These are phyloP conservation scores for Pseudoscleropodium purum DNA, from an alignment of 225 moss, liverwort and hornwort genomes.

Conservation along the genomic window DNA sequence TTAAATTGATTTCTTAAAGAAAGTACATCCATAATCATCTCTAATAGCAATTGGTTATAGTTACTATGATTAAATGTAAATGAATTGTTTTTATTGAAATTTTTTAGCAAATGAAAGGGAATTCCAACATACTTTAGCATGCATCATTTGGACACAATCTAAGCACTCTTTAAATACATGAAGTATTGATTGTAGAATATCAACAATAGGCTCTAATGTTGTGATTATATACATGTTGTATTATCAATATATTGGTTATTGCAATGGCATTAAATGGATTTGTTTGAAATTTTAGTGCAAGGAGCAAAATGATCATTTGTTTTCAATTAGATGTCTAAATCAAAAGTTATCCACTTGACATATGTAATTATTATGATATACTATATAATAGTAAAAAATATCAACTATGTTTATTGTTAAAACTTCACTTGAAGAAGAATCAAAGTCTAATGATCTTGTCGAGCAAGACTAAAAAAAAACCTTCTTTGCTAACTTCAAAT, in stretches of 20 bases:
- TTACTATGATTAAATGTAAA: not conserved
- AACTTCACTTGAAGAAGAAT: not conserved
- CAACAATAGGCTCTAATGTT: not conserved
- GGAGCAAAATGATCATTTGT: not conserved
- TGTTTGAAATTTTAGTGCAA: not conserved
- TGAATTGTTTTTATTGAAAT: not conserved
- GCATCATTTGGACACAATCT: not conserved
- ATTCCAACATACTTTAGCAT: not conserved
- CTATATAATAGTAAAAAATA: not conserved
- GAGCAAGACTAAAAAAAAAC: fast-evolving
- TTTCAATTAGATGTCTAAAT: not conserved
- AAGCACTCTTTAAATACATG: not conserved
- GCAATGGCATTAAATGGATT: not conserved
- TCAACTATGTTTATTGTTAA: not conserved
- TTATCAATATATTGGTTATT: not conserved
- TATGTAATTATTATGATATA: not conserved
- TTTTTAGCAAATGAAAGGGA: not conserved
- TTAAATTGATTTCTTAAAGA: not conserved
- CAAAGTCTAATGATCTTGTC: not conserved
- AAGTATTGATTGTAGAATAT: not conserved
- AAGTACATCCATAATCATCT: not conserved
- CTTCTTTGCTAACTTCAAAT: not conserved
- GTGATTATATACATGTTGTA: not conserved
- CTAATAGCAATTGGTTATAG: not conserved
- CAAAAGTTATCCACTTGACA: fast-evolving